Evolutionary conservation across 148 eudicot genomes (phyloP), one percentile per base, ranked within the genome.

Genomic region (Cornus controversa): DNA sequence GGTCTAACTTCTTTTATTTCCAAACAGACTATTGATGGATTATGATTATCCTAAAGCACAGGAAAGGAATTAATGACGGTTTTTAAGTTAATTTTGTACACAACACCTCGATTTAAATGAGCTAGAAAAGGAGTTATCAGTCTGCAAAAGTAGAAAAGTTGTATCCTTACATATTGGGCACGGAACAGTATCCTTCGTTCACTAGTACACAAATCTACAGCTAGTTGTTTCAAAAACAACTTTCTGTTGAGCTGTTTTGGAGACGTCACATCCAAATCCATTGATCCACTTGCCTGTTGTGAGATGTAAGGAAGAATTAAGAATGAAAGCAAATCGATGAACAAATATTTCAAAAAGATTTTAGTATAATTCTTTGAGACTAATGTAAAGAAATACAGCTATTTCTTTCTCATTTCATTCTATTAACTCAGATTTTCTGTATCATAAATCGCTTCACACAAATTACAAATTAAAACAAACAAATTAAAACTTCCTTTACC

Each of bases 191-290:
- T 96, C 90, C 99, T 88, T 81, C 87, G 77, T 70, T 96, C 99
- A 77, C 93, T 96, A 82, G 89, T 91, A 79, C 97, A 93, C 84
- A 96, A 84, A 80, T 96, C 98, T 25, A 96, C 99, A 10, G 98
- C 97, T 23, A 96, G 86, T 78, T 96, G 99, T 81, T 96, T 96
- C 82, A 96, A 68, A 74, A 96, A 96, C 82, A 91, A 71, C 76
- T 88, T 93, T 50, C 99, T 85, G 77, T 93, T 96, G 34, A 96
- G 90, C 79, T 91, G 96, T 87, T 93, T 96, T 8, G 99, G 99
- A 68, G 97, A 93, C 66, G 98, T 91, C 80, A 96, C 92, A 71
- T 96, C 99, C 87, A 96, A 84, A 85, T 96, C 99, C 99, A 96
- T 91, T 8, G 92, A 85, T 74, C 99, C 99, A 82, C 99, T 96